Evolutionary conservation across 2,329 filamentous ascomycete genomes (phyloP).

Genomic region (Colletotrichum sp.): DNA sequence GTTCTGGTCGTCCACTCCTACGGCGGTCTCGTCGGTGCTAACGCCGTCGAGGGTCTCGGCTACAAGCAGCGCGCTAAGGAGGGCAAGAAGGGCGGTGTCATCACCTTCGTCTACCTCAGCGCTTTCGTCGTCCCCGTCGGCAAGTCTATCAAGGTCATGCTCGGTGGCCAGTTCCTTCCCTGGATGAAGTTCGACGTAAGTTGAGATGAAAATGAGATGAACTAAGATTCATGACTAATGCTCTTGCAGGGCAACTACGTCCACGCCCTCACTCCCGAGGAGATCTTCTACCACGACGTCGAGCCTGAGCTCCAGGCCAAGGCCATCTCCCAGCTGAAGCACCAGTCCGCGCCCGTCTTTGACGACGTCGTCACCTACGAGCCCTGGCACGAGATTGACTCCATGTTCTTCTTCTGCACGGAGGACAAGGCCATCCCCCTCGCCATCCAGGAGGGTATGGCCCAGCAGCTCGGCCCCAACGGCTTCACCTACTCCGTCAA

Average conservation of each 20-base stretch:
- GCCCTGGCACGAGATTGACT: conserved; percentile 30
- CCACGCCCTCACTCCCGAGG: not conserved
- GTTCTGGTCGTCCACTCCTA: conserved; percentile 48
- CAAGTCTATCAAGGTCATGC: conserved; percentile 26
- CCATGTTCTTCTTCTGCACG: conserved; percentile 28
- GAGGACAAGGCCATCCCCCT: conserved; percentile 27
- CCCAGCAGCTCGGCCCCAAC: conserved; percentile 14
- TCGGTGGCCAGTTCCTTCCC: conserved; percentile 26
- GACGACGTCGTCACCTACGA: conserved; percentile 27
- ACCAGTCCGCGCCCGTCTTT: conserved; percentile 18
- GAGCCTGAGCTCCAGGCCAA: conserved; percentile 6
- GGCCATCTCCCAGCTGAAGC: conserved; percentile 16
- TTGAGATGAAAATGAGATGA: not conserved
- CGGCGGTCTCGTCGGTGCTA: conserved; percentile 42
- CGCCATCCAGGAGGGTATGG: conserved; percentile 25
- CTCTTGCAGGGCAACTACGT: conserved; percentile 1
- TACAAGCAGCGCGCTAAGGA: conserved; percentile 33
- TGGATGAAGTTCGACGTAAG: conserved; percentile 31
- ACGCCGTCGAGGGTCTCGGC: conserved; percentile 39
- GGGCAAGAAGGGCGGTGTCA: conserved; percentile 41
- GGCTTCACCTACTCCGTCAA: not conserved
- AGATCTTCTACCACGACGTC: conserved; percentile 31
- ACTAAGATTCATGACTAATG: not conserved
- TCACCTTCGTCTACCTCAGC: conserved; percentile 38
- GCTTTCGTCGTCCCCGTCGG: conserved; percentile 34